phyloP scores from a whole-genome alignment of 495 filamentous ascomycete genomes.

The Hypomontagnella monticulosa region DNA sequence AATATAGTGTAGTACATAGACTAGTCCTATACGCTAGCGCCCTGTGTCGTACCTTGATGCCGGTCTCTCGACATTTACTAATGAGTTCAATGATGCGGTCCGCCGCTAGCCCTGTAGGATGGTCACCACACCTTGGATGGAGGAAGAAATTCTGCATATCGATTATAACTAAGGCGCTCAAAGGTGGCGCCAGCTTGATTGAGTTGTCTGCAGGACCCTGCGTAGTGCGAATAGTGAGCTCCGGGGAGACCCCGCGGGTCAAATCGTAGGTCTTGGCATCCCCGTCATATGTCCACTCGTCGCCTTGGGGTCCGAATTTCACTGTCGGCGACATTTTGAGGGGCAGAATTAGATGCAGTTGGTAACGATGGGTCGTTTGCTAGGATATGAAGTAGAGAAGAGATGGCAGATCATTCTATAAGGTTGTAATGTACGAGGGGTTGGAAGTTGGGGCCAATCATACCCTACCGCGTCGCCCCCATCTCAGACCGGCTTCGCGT shows the following conservation, averaged over 20 bases:
- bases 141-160: constrained; percentile 74
- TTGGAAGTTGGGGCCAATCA: background rate
- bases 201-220: constrained; percentile 28
- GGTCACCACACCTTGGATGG: constrained; percentile 47
- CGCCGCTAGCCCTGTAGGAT: constrained; percentile 48
- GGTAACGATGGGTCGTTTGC: constrained; percentile 4
- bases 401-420: constrained; percentile 2
- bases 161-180: constrained; percentile 63
- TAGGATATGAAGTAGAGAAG: background rate
- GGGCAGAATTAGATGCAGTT: background rate
- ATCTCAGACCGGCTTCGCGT: background rate
- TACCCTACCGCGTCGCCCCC: background rate
- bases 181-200: constrained; percentile 30
- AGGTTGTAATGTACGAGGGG: constrained; percentile 7
- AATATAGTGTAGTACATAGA: background rate
- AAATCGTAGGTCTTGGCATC: constrained; percentile 35
- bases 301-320: constrained; percentile 35
- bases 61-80: constrained; percentile 51
- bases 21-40: background rate
- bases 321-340: constrained; percentile 19
- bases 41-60: constrained; percentile 51
- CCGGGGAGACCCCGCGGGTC: constrained; percentile 26
- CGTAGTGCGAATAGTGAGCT: constrained; percentile 30
- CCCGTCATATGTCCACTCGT: constrained; percentile 37
- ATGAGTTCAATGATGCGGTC: constrained; percentile 48